phyloP scores from a whole-genome alignment of 495 filamentous ascomycete species.

The Clavariopsis aquatica region DNA sequence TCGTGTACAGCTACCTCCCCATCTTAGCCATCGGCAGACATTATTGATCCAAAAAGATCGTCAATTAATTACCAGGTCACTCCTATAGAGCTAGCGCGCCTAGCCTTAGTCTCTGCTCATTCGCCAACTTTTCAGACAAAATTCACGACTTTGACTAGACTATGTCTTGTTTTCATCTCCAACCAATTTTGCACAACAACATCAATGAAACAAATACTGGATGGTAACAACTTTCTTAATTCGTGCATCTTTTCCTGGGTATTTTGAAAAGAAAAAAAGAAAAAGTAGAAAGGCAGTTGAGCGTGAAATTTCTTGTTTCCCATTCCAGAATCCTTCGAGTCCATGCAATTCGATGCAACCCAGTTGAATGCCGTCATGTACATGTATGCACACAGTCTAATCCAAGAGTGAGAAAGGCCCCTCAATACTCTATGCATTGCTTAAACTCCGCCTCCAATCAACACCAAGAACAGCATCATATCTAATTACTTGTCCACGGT shows the following conservation, averaged over 20 bases:
- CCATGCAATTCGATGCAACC: not conserved
- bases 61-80: not conserved
- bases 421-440: not conserved
- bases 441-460: not conserved
- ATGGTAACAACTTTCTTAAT: too few relatives aligned
- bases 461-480: not conserved
- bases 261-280: too few relatives aligned
- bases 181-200: too few relatives aligned
- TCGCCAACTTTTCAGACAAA: too few relatives aligned
- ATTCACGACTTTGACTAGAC: too few relatives aligned
- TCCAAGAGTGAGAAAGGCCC: not conserved
- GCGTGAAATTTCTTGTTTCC: too few relatives aligned
- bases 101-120: too few relatives aligned
- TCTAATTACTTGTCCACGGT: conserved; percentile 9
- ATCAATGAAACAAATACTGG: too few relatives aligned
- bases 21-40: not conserved
- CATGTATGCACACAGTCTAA: conserved; percentile 9
- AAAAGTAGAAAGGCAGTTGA: too few relatives aligned
- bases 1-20: not conserved
- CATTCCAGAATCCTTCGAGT: not conserved
- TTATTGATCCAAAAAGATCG: not conserved
- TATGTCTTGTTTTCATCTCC: too few relatives aligned
- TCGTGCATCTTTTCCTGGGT: too few relatives aligned
- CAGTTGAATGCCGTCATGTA: conserved; percentile 1
- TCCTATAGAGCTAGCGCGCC: not conserved